Conservation (phyloP, 148 eudicot species). For the Amaranthus cruentus region DNA sequence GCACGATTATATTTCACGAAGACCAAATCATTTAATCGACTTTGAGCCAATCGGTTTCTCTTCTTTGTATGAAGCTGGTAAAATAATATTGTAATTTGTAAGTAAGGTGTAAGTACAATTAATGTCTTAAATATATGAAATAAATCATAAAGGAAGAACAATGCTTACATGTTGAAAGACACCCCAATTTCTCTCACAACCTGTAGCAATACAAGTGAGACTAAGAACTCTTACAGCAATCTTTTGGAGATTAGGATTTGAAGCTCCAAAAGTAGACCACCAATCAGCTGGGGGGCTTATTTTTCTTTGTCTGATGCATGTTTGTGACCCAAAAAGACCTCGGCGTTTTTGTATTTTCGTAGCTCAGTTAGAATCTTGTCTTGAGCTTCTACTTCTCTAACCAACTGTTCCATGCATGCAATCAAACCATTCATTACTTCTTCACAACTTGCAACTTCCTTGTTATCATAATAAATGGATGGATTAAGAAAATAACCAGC, state of each 20-base stretch:
- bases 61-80: conserved; percentile 14
- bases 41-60: background rate
- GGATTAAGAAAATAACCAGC: background rate
- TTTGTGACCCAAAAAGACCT: background rate
- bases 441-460: background rate
- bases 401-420: background rate
- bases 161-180: conserved; percentile 3
- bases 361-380: background rate
- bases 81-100: background rate
- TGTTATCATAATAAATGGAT: background rate
- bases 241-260: conserved; percentile 3
- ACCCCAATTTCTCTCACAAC: conserved; percentile 1
- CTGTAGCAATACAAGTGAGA: conserved; percentile 9
- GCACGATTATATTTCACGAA: conserved; percentile 11
- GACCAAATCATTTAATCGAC: background rate
- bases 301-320: background rate
- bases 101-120: background rate
- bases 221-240: conserved; percentile 10
- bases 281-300: background rate
- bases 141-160: background rate
- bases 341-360: background rate
- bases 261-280: conserved; percentile 9
- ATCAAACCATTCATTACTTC: background rate
- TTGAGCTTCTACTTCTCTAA: background rate
- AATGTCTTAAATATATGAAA: background rate